Base-by-base conservation (phyloP, 768 basidiomycete species). In the Tremella fuciformis region DNA sequence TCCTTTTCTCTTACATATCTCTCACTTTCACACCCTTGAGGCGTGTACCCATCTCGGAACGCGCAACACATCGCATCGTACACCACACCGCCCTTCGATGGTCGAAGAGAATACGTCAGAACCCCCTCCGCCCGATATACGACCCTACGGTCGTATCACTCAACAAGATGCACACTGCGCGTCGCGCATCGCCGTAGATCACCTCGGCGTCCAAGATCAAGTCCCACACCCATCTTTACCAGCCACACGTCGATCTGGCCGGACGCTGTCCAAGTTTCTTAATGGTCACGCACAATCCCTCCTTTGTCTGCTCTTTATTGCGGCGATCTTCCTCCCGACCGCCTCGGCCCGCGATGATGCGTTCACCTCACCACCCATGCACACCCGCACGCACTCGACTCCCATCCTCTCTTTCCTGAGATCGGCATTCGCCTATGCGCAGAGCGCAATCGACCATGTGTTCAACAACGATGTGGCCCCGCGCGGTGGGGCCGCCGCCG, bases 51-150 rank as follows among this genome's bases (percentile, higher is more conserved):
- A 22, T 15, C 8, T 46, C 22, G 42, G 7, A n/a, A 18, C 42
- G 16, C 42, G 42, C 49, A 50, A 8, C 26, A 50, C 49, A 18
- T 29, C 16, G n/a, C 16, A 46, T 15, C 42, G n/a, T 6, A 34
- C 4, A 34, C 29, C 49, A 16, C 26, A 16, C 26, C 49, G 4
- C 16, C 11, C 51, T 3, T 52, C 19, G n/a, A 69, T 69, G 64
- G 46, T 55, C 56, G 67, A 65, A 61, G 64, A 65, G 56, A 50
- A 21, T 13, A 37, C 39, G 25, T 42, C 55, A n/a, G 66, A 64
- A 34, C 66, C 66, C 18, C 60, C 58, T 42, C 67, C 67, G 26
- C 64, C 64, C 4, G 64, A 61, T 65, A 69, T 69, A 69, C 67
- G 67, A 69, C 66, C 66, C 34, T 68, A 39, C 25, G 51, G 66